Evolutionary conservation across 2,329 filamentous ascomycete species (phyloP).

Genomic region (Mollisia scopiformis): DNA sequence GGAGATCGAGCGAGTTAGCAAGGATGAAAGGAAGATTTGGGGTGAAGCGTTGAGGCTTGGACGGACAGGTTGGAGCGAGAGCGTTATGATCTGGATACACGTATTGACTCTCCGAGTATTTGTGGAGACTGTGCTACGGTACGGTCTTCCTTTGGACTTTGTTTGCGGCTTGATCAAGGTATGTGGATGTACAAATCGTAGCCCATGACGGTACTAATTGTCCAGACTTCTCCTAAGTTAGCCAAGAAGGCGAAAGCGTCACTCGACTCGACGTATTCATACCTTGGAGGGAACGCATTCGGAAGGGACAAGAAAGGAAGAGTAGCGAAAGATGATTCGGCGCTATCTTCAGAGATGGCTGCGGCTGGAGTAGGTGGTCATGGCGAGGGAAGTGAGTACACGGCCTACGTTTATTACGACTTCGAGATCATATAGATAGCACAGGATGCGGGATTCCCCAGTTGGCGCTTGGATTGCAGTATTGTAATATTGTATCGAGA

Average conservation of each 20-base stretch:
- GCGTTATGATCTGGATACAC: conserved; percentile 95
- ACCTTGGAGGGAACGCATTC: conserved; percentile 93
- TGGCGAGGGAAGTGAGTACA: conserved; percentile 82
- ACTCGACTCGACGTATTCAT: conserved; percentile 84
- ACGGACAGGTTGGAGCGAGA: conserved; percentile 92
- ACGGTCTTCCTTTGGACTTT: conserved; percentile 89
- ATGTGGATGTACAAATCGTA: conserved; percentile 37
- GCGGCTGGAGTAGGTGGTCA: conserved; percentile 65
- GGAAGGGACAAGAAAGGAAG: conserved; percentile 92
- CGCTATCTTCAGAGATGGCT: conserved; percentile 80
- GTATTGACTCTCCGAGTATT: conserved; percentile 90
- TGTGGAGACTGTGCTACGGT: conserved; percentile 96
- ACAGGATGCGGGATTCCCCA: conserved; percentile 7
- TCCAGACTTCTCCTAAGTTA: conserved; percentile 79
- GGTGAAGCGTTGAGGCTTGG: conserved; percentile 87
- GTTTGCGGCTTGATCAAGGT: conserved; percentile 85
- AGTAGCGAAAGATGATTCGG: conserved; percentile 85
- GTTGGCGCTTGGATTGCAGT: conserved; percentile 28
- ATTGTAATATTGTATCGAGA: conserved; percentile 27
- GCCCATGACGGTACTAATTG: conserved; percentile 18
- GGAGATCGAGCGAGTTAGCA: conserved; percentile 80
- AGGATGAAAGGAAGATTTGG: conserved; percentile 90
- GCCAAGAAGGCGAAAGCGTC: conserved; percentile 78
- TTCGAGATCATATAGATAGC: conserved; percentile 67
- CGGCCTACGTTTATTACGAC: conserved; percentile 96